A percentile compares a stretch with the other conserved stretches of the same genome.
Evolutionary conservation across 1,284 basidiomycete species (phyloP).

Genomic region (Bjerkandera adusta): DNA sequence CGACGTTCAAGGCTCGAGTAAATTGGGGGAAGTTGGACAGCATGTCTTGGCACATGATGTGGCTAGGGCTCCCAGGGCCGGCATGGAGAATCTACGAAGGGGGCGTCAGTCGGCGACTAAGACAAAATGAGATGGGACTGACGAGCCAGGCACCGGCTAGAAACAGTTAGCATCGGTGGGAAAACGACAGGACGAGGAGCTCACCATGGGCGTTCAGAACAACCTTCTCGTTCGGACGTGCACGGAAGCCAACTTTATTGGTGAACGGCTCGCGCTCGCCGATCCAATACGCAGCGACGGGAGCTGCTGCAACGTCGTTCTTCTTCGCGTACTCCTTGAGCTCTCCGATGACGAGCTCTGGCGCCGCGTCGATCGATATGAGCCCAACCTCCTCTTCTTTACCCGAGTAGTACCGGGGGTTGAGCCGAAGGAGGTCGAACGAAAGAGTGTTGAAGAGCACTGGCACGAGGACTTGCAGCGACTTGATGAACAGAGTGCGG

Average conservation of each 20-base stretch:
- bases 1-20: conserved; percentile 31
- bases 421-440: background rate
- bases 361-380: conserved; percentile 49
- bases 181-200: conserved; percentile 40
- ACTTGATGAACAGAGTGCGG: background rate
- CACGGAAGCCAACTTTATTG: conserved; percentile 27
- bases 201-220: conserved; percentile 50
- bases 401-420: background rate
- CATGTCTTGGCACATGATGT: conserved; percentile 19
- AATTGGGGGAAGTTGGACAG: conserved; percentile 20
- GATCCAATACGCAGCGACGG: conserved; percentile 55
- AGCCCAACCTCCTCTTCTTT: background rate
- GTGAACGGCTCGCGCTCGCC: conserved; percentile 36
- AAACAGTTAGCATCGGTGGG: background rate
- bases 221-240: conserved; percentile 48
- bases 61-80: conserved; percentile 36
- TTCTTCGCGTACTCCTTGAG: conserved; percentile 40
- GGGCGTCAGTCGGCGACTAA: background rate
- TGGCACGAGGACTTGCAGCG: background rate
- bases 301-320: conserved; percentile 37
- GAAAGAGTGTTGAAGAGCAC: background rate
- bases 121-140: conserved; percentile 3
- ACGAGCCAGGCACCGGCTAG: conserved; percentile 17
- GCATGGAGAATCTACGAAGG: conserved; percentile 24
- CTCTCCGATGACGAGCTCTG: conserved; percentile 43